Evolutionary conservation across 495 filamentous ascomycete species (phyloP).

Genomic region (Xylaria nigripes): DNA sequence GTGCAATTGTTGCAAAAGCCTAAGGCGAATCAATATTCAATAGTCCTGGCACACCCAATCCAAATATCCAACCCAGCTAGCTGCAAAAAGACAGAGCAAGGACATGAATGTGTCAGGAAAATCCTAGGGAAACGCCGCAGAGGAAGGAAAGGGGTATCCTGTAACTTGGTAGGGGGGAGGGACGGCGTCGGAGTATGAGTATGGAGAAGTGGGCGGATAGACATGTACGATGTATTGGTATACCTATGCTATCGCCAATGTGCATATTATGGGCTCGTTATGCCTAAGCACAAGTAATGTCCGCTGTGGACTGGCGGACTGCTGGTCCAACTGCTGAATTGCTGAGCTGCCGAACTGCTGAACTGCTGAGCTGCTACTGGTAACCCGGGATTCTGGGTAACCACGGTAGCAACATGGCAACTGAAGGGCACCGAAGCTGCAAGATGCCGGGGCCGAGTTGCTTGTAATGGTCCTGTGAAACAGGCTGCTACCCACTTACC

Average conservation of each 20-base stretch:
- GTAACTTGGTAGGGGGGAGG: neutral
- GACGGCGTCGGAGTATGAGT: conserved; percentile 1
- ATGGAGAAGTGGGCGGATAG: neutral
- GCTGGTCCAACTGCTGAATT: too few species aligned
- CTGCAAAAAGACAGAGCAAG: conserved; percentile 3
- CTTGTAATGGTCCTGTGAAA: neutral
- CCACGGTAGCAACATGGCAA: conserved; percentile 12
- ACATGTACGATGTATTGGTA: neutral
- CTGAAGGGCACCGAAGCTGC: conserved; percentile 7
- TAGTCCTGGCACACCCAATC: conserved; percentile 3
- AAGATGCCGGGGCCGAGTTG: conserved; percentile 6
- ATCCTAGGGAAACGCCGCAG: neutral
- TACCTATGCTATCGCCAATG: neutral
- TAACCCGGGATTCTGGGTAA: conserved; percentile 12
- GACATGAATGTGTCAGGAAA: conserved; percentile 6
- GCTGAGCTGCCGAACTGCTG: too few species aligned
- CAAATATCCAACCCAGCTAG: conserved; percentile 8
- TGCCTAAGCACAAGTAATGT: neutral
- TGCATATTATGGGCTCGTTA: neutral
- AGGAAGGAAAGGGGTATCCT: neutral
- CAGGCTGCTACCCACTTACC: neutral
- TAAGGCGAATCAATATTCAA: conserved; percentile 3
- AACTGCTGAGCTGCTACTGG: conserved; percentile 5
- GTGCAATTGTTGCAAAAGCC: conserved; percentile 1
- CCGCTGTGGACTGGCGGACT: neutral